phyloP scores from a whole-genome alignment of 139 green algal species.

The Chlorella sorokiniana region DNA sequence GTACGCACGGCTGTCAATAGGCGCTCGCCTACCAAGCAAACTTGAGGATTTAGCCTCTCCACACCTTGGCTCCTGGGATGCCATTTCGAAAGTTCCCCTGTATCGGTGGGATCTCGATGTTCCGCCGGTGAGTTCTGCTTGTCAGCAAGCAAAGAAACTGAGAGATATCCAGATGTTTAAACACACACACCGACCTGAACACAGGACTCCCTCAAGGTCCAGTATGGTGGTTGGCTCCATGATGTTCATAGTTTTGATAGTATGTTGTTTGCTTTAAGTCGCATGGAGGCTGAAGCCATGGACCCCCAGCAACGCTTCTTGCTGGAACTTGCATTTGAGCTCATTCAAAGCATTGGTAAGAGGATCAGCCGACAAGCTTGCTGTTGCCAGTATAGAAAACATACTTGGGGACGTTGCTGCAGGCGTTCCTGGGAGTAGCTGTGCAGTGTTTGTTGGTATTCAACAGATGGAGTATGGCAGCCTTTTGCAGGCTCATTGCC shows the following conservation, averaged over 20 bases:
- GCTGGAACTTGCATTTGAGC: slow-evolving; percentile 24
- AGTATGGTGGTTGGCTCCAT: slow-evolving; percentile 2
- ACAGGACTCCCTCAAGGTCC: background rate
- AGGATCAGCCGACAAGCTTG: background rate
- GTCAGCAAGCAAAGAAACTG: too few species aligned
- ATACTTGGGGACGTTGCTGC: background rate
- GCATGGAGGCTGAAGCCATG: slow-evolving; percentile 54
- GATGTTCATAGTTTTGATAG: slow-evolving; percentile 69
- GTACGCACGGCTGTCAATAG: too few species aligned
- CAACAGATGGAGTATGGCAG: slow-evolving; percentile 76
- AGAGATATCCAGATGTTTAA: too few species aligned
- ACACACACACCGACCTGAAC: background rate
- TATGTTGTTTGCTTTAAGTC: slow-evolving; percentile 58
- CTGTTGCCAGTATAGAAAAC: background rate
- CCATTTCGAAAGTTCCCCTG: background rate
- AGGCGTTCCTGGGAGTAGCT: background rate
- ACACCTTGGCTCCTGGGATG: background rate
- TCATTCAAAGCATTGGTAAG: background rate
- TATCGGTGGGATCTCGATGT: slow-evolving; percentile 1
- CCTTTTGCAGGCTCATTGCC: background rate
- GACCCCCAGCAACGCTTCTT: slow-evolving; percentile 85
- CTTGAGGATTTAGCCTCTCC: background rate
- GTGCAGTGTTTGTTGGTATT: slow-evolving; percentile 78
- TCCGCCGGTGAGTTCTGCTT: background rate
- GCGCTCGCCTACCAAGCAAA: background rate